These are phyloP conservation scores for Colletotrichum noveboracense DNA, from an alignment of 2,329 filamentous ascomycete species.

Conservation along the genomic window DNA sequence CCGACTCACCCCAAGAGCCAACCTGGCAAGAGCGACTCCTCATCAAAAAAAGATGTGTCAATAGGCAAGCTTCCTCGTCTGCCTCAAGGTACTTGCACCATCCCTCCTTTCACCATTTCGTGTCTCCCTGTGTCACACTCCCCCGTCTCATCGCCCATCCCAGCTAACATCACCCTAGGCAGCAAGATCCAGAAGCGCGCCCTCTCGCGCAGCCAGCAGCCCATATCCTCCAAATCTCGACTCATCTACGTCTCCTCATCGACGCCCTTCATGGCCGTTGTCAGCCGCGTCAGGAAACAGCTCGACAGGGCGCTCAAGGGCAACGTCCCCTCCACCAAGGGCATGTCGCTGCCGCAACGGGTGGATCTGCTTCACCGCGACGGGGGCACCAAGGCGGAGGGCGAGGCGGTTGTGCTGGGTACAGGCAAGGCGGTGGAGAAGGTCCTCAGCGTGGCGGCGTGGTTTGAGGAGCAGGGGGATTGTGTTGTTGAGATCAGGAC, in stretches of 20 bases:
- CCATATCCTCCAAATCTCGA: conserved; percentile 46
- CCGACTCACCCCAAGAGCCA: not conserved
- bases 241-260: conserved; percentile 69
- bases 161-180: conserved; percentile 38
- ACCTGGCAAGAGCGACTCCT: not conserved
- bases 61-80: conserved; percentile 10
- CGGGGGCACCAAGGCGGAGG: conserved; percentile 29
- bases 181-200: conserved; percentile 56
- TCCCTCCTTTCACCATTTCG: not conserved
- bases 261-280: conserved; percentile 71
- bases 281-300: conserved; percentile 69
- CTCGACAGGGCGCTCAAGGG: conserved; percentile 57
- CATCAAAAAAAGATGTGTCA: not conserved
- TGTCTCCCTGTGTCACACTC: conserved; percentile 24
- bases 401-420: conserved; percentile 63
- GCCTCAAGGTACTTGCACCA: conserved; percentile 25
- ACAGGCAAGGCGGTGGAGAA: conserved; percentile 72
- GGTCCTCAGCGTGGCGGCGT: conserved; percentile 65
- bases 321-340: conserved; percentile 52
- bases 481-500: conserved; percentile 66
- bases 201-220: conserved; percentile 42
- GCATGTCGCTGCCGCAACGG: conserved; percentile 50
- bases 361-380: conserved; percentile 46
- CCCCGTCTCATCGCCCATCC: not conserved
- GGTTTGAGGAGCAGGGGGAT: conserved; percentile 67